Evolutionary conservation across 1,139 yeast genomes (phyloP), one percentile per base, ranked within the genome.

Genomic region (Groenewaldozyma auringiensis): DNA sequence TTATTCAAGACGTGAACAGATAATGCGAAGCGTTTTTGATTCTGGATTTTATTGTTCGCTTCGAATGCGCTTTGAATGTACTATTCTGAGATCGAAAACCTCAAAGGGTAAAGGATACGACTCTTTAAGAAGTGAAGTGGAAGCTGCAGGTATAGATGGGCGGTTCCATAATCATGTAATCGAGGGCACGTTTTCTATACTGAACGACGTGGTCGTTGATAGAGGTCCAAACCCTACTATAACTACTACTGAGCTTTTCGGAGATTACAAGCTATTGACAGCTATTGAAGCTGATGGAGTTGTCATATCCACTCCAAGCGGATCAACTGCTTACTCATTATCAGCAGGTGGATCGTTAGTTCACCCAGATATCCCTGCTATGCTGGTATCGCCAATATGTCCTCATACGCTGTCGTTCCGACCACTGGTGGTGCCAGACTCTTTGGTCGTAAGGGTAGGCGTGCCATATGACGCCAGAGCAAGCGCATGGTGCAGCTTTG

Each of bases 211-310:
- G 16, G 85, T 83, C 16, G 72, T 87, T 32, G 95, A 87, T 58
- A 71, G 96, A 44, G 96, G 95, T 1, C 84, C 94, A 29, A 79
- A 83, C 56, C 84, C 94, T 0, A 80, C 82, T 48, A 77, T 87
- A 66, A 79, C 88, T 3, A 76, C 86, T 32, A 69, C 88, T 37
- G 95, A 87, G 60, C 74, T 87, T 22, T 82, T 74, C 60, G 82
- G 87, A 25, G 92, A 87, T 63, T 78, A 76, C 49, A 83, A 83
- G 54, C 78, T 79, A 45, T 64, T 87, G 48, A 87, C 96, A 3
- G 76, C 87, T n/a, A 83, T 92, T 33, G 83, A 84, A 17, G 95
- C 94, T 0, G 96, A 87, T 62, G 96, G 96, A 1, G 70, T 86
- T 9, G 82, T 83, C 6, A 79, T 85, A 47, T 79, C 94, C 11